A percentile compares a stretch with the other conserved stretches of the same genome.
These are phyloP conservation scores for Verticillium albo-atrum DNA, from an alignment of 2,329 filamentous ascomycete species.

Conservation along the genomic window DNA sequence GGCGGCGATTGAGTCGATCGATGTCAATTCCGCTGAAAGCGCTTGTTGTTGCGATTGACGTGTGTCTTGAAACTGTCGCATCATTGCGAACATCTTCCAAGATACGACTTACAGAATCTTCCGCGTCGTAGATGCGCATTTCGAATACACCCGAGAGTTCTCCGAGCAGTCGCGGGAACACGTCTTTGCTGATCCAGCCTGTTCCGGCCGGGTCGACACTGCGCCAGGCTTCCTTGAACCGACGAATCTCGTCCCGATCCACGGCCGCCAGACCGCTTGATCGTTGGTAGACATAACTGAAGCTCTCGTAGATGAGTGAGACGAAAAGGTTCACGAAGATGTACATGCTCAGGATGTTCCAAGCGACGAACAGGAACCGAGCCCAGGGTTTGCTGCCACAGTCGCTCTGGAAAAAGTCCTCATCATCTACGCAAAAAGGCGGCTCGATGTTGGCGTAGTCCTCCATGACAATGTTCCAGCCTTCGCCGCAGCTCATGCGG, in stretches of 20 bases:
- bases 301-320: conserved; percentile 97
- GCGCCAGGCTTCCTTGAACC: conserved; percentile 98
- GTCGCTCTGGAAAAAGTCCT: conserved; percentile 79
- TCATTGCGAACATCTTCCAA: conserved; percentile 75
- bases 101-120: conserved; percentile 81
- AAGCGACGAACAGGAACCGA: conserved; percentile 82
- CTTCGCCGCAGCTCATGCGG: conserved; percentile 87
- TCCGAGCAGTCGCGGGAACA: conserved; percentile 81
- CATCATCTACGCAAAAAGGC: conserved; percentile 71
- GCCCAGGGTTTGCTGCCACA: conserved; percentile 92
- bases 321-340: conserved; percentile 98
- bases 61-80: conserved; percentile 46
- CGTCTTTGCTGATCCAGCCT: conserved; percentile 85
- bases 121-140: conserved; percentile 92
- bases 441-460: conserved; percentile 79
- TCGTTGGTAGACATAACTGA: conserved; percentile 97
- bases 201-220: conserved; percentile 89
- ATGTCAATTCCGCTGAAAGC: conserved; percentile 64
- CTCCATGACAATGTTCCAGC: conserved; percentile 97
- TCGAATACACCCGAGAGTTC: conserved; percentile 94
- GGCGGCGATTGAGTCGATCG: conserved; percentile 65
- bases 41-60: conserved; percentile 48
- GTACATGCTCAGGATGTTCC: conserved; percentile 99
- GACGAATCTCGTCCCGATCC: conserved; percentile 87
- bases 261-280: conserved; percentile 89